phyloP scores from a whole-genome alignment of 345 rosid species.

The Barbarea vulgaris region DNA sequence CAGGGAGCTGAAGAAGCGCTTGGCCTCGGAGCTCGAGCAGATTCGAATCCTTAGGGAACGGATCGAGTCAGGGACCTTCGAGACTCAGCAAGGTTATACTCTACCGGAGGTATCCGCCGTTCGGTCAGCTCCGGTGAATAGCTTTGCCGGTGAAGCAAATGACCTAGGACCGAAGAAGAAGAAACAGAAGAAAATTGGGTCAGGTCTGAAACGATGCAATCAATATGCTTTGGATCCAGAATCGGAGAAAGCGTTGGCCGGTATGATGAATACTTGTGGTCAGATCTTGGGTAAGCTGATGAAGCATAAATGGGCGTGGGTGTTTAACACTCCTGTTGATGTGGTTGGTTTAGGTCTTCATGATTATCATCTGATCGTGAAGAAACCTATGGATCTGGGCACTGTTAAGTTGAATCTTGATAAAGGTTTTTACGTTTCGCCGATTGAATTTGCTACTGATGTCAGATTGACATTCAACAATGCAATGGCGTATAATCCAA shows the following conservation, averaged over 20 bases:
- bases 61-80: constrained; percentile 49
- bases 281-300: constrained; percentile 72
- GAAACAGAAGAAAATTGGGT: constrained; percentile 50
- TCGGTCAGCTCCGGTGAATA: constrained; percentile 51
- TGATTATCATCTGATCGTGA: constrained; percentile 63
- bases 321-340: constrained; percentile 72
- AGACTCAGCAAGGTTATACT: constrained; percentile 10
- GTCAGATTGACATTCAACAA: constrained; percentile 68
- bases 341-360: constrained; percentile 60
- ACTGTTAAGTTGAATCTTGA: constrained; percentile 59
- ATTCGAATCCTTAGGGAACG: constrained; percentile 60
- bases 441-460: constrained; percentile 64
- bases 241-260: not conserved
- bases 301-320: constrained; percentile 65
- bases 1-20: constrained; percentile 56
- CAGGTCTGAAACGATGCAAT: constrained; percentile 46
- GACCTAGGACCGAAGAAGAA: constrained; percentile 41
- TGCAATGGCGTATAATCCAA: constrained; percentile 77
- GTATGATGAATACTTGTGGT: constrained; percentile 50
- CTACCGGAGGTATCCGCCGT: constrained; percentile 16
- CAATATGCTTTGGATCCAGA: constrained; percentile 25
- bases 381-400: constrained; percentile 82
- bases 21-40: constrained; percentile 61
- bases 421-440: constrained; percentile 54
- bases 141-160: constrained; percentile 33